These are phyloP conservation scores for Dactylellina leptospora DNA, from an alignment of 2,329 filamentous ascomycete species.

Conservation along the genomic window DNA sequence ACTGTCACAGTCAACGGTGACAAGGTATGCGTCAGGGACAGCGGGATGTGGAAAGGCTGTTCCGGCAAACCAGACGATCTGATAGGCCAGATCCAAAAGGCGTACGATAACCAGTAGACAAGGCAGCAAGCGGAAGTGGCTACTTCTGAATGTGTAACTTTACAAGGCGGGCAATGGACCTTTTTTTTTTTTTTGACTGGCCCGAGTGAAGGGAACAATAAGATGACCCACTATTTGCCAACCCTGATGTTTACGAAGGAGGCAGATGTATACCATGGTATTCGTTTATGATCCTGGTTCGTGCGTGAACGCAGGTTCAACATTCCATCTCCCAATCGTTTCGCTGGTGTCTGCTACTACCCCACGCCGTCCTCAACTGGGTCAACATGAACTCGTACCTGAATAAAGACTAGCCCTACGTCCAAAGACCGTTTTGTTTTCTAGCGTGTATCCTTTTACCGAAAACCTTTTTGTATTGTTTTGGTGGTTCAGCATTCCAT, in stretches of 20 bases:
- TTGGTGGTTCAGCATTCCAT: conserved; percentile 48
- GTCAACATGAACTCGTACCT: conserved; percentile 19
- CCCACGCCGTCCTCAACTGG: too few species aligned
- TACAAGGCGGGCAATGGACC: too few species aligned
- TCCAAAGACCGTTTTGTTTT: neutral
- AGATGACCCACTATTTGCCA: too few species aligned
- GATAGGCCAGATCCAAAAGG: conserved; percentile 21
- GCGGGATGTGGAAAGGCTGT: conserved; percentile 72
- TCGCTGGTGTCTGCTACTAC: too few species aligned
- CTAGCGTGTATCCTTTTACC: neutral
- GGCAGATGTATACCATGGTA: too few species aligned
- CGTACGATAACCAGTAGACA: conserved; percentile 40
- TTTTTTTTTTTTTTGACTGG: neutral
- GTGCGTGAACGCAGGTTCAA: conserved; percentile 20
- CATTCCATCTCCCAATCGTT: neutral
- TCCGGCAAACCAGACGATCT: conserved; percentile 34
- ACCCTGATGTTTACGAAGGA: too few species aligned
- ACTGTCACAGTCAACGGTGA: conserved; percentile 81
- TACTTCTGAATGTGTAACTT: too few species aligned
- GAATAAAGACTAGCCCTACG: conserved; percentile 15
- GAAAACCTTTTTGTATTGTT: neutral
- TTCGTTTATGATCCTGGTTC: too few species aligned
- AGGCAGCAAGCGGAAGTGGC: too few species aligned
- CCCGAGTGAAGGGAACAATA: neutral
- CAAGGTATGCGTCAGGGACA: conserved; percentile 84